Base-by-base conservation (phyloP, 495 filamentous ascomycete genomes). In the Parachaetomium inaequale region DNA sequence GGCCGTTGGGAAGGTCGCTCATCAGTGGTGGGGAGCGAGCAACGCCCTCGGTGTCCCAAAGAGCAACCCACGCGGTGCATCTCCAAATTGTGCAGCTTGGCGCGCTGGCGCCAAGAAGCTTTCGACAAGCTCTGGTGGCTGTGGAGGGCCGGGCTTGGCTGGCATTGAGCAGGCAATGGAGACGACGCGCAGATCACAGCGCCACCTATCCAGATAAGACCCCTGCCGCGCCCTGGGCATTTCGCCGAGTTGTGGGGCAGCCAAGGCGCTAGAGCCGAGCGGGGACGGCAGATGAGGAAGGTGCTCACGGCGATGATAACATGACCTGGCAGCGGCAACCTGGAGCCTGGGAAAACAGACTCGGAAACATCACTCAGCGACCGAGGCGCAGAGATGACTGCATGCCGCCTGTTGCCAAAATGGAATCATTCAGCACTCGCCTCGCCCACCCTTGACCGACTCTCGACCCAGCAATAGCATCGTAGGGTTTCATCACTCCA, bases 271-370 rank as follows among this genome's bases (percentile, higher is more conserved):
- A 53, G 15, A 28, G 23, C 12, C 4, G 2, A 21, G 29, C 34
- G 59, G 29, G 38, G 28, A 3, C 14, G 50, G 26, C 50, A n/a
- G 40, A 55, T 61, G 58, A 19, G 59, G 59, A 55, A 61, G 59
- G 59, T 61, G 58, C 23, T 52, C 47, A 60, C 58, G 50, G 34
- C n/a, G n/a, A n/a, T n/a, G n/a, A n/a, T n/a, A n/a, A n/a, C n/a
- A n/a, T n/a, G n/a, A n/a, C n/a, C n/a, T n/a, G n/a, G n/a, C n/a
- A n/a, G n/a, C 38, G 1, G 36, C 36, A 40, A 23, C 4, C 42
- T 49, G 45, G 45, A 26, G 15, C 15, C 19, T 26, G 45, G 3
- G 12, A 2, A 45, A 45, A 15, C 46, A 50, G 3, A n/a, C 43
- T 10, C 21, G 19, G 23, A 29, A 51, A 15, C 21, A 23, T 40